Evolutionary conservation across 176 grass and related monocot genomes (phyloP), one percentile per base, ranked within the genome.

Genomic region (Stipa capillata): DNA sequence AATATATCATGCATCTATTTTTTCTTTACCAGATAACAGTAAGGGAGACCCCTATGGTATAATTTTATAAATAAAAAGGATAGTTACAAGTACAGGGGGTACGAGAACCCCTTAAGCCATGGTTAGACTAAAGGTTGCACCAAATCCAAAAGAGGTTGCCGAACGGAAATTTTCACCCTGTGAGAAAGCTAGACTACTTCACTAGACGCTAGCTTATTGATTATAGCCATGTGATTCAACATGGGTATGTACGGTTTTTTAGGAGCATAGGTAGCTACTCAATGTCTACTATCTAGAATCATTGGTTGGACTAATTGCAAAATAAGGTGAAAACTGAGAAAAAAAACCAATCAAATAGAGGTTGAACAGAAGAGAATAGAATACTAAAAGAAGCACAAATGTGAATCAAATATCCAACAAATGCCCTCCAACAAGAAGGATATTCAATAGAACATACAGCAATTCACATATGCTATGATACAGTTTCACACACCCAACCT

Each of bases 361-460:
- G 29, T 58, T 55, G n/a, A 79, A 68, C 35, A 59, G 48, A 49
- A 24, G 7, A n/a, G 28, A 44, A 40, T 29, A 81, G n/a, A n/a
- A 37, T 62, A 65, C 48, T n/a, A 73, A 66, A 44, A 27, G 14
- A 72, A 74, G 68, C 70, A 36, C 17, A 34, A n/a, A n/a, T 44
- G 39, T 55, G 52, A 65, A 80, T 56, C 48, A 65, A 64, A 69
- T 9, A 82, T 56, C 16, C 50, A 57, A 73, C 39, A 76, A 28
- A 80, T 68, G 16, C 14, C 5, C 44, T n/a, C 42, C 36, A 29
- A 51, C 35, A 45, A 77, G n/a, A 71, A 9, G 16, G 0, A 55
- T 37, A 47, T 24, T 50, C 20, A 45, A 72, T 35, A 41, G 59
- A 86, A 41, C 15, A 65, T 34, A 24, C n/a, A 71, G 15, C 45